Evolutionary conservation across 106 monocot species (phyloP).

Genomic region (Phalaenopsis aphrodite): DNA sequence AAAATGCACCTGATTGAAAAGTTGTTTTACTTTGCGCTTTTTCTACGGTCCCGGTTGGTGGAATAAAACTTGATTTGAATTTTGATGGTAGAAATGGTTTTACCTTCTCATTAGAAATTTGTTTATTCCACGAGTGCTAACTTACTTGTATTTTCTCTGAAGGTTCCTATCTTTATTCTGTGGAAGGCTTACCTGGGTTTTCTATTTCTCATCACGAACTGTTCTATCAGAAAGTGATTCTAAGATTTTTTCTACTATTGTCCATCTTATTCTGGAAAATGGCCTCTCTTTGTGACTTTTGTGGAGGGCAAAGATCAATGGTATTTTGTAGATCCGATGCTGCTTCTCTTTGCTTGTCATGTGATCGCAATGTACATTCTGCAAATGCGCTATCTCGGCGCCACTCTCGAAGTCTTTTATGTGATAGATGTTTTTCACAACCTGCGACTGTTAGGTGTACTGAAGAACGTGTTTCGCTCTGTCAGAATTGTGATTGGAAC

Average conservation of each 20-base stretch:
- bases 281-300: conserved; percentile 77
- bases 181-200: too few relatives aligned
- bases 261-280: conserved; percentile 15
- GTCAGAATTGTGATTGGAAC: conserved; percentile 78
- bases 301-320: conserved; percentile 70
- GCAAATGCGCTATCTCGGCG: conserved; percentile 82
- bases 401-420: conserved; percentile 76
- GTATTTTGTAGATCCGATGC: conserved; percentile 83
- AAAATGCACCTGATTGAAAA: too few relatives aligned
- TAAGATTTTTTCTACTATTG: neutral
- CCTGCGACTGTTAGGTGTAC: conserved; percentile 58
- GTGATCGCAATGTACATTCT: conserved; percentile 83
- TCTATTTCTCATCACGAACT: too few relatives aligned
- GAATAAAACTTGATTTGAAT: neutral
- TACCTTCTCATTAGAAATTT: neutral
- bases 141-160: too few relatives aligned
- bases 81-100: neutral
- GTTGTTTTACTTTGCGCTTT: neutral
- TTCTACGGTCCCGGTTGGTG: neutral
- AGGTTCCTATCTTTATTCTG: too few relatives aligned
- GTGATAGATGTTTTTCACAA: conserved; percentile 59
- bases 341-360: conserved; percentile 80
- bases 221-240: neutral
- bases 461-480: conserved; percentile 68
- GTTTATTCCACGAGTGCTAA: neutral